Evolutionary conservation across 2,329 filamentous ascomycete species (phyloP), one percentile per base, ranked within the genome.

Genomic region (Aspergillus fructus): DNA sequence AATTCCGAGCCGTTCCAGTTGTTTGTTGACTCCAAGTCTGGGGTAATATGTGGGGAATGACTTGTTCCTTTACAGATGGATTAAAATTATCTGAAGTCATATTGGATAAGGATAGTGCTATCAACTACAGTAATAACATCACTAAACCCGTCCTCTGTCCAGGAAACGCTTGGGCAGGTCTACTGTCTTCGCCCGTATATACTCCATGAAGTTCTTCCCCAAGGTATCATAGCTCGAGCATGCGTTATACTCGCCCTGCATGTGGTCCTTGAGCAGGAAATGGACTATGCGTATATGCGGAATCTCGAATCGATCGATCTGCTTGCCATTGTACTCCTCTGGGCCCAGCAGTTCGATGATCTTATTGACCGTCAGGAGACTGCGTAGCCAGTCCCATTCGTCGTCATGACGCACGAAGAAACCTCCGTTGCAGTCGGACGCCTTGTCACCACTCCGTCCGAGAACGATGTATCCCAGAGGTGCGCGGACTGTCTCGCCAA

Each of bases 361-460:
- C 34, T 40, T 49, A 4, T 9, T 6, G 12, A 34, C 40, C 19
- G 43, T 49, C 37, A 58, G 12, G 19, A 58, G 30, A 39, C 30
- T 27, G 7, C 49, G 49, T 4, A 58, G 55, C 55, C 55, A 58
- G 37, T 52, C 48, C 43, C 48, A 58, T n/a, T 58, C 43, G 19
- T 58, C 49, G 17, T 34, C 48, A 33, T 45, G 12, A 5, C 43
- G 49, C 23, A 58, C 55, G 30, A 53, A 58, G 33, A 58, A 53
- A 3, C 55, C 55, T 13, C 27, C 34, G 34, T 58, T 53, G 21
- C 39, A 47, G 37, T 58, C 42, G 30, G 40, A 39, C 6, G 42
- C 43, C n/a, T 58, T 58, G 39, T 49, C 55, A 3, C 55, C 55
- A 11, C 49, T 42, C 3, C 55, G 42, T 13, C 40, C 49, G n/a